A percentile compares a stretch with the other conserved stretches of the same genome.
These are phyloP conservation scores for Rubia tinctorum DNA, from an alignment of 305 asterid species.

Conservation along the genomic window DNA sequence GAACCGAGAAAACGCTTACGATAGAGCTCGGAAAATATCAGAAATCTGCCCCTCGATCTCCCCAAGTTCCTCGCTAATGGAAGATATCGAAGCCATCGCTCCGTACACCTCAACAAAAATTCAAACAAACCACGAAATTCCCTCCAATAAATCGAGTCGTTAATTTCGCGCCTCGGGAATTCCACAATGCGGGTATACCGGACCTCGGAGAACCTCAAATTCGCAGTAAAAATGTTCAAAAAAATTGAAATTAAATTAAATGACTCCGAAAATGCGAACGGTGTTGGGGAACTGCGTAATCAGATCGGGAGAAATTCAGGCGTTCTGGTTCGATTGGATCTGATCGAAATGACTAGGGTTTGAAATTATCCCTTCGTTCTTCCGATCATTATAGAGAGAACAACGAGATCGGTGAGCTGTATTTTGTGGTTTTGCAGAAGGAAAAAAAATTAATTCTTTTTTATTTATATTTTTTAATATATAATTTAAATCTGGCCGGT, in stretches of 20 bases:
- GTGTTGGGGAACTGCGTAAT: slow-evolving; percentile 12
- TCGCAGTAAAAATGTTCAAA: not conserved
- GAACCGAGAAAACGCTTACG: slow-evolving; percentile 45
- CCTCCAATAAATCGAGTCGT: slow-evolving; percentile 2
- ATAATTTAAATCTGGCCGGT: not conserved
- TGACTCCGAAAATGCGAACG: not conserved
- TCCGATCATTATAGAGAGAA: slow-evolving; percentile 17
- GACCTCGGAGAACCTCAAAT: slow-evolving; percentile 19
- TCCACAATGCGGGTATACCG: slow-evolving; percentile 22
- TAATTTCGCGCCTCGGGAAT: not conserved
- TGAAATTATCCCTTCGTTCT: slow-evolving; percentile 3
- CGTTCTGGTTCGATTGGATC: slow-evolving; percentile 18
- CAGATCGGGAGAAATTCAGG: slow-evolving; percentile 24
- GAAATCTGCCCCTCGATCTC: slow-evolving; percentile 93
- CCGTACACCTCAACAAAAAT: not conserved
- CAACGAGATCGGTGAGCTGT: slow-evolving; percentile 23
- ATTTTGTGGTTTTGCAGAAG: slow-evolving; percentile 18
- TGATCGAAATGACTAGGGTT: slow-evolving; percentile 17
- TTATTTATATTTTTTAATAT: not conserved
- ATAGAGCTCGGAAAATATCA: slow-evolving; percentile 79
- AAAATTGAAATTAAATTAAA: not conserved
- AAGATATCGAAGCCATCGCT: slow-evolving; percentile 52
- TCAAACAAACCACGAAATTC: not conserved
- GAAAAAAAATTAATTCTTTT: slow-evolving; percentile 2
- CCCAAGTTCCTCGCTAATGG: slow-evolving; percentile 75